Base-by-base conservation (phyloP, 2,329 filamentous ascomycete species). In the Fusarium torreyae region DNA sequence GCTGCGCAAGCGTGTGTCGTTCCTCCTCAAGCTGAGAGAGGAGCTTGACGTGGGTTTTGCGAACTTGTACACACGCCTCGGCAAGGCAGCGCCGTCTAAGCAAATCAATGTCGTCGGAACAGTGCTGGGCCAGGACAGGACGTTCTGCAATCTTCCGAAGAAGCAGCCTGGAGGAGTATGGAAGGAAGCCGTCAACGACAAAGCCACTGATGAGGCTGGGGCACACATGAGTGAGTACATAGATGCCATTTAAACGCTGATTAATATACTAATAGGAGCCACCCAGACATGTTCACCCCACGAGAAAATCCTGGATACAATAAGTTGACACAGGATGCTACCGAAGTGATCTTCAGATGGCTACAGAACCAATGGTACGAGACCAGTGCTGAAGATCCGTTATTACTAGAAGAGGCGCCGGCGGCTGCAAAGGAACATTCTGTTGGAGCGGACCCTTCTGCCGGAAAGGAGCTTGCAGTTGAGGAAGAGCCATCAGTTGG, bases 21-120 rank as follows among this genome's bases (percentile, higher is more conserved):
- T 83, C 63, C 84, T 98, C 77, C 84, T 88, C n/a, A 84, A 85
- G 61, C 82, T 94, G 20, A 85, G 89, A 34, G 78, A 83, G 45
- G 88, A 92, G 60, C 86, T 93, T 15, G 85, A 85, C 14, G 86
- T 98, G 15, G 92, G 92, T 4, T 97, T 94, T 76, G 90, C 89
- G 15, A 96, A 98, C 76, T 85, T 98, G 60, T 98, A 97, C 80
- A 97, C 94, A 6, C 87, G 91, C 28, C 87, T 99, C 26, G 94
- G 94, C 3, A 86, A 87, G 74, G 89, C 88, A 15, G 91, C 92
- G 15, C 79, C 84, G 52, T 74, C 85, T 75, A 83, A 87, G 80
- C 74, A 85, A 81, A 77, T 83, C 63, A 81, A 82, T 74, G 77
- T 90, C 78, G 81, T 87, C 55, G 83, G 86, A 26, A 86, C 85